These are phyloP conservation scores for Termitomyces sp. DNA, from an alignment of 768 basidiomycete genomes.

Conservation along the genomic window DNA sequence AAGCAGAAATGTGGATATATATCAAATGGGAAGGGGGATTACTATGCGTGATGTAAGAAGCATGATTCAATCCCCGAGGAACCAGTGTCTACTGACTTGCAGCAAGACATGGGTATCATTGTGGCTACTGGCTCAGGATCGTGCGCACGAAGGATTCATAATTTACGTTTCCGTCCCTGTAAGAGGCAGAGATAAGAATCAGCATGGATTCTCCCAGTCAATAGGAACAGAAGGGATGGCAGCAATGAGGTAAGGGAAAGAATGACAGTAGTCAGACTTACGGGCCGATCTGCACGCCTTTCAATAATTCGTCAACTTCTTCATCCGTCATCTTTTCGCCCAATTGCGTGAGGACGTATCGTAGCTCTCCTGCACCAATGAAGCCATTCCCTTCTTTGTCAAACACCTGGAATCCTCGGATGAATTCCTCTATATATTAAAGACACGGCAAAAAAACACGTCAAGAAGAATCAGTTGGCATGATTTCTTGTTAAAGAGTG, in stretches of 20 bases:
- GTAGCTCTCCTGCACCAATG: conserved; percentile 87
- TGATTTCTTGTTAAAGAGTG: neutral
- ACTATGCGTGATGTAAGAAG: neutral
- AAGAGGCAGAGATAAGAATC: neutral
- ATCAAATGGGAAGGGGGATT: neutral
- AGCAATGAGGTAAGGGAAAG: conserved; percentile 2
- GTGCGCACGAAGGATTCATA: conserved; percentile 97
- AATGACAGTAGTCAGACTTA: too few relatives aligned
- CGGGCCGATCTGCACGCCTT: conserved; percentile 90
- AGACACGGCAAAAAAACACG: neutral
- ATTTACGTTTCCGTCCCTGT: conserved; percentile 93
- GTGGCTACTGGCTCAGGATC: conserved; percentile 77
- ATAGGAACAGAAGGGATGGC: neutral
- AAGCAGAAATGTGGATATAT: neutral
- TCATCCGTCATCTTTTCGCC: conserved; percentile 99
- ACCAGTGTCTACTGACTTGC: neutral
- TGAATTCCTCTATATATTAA: conserved; percentile 81
- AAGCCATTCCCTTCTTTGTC: conserved; percentile 94
- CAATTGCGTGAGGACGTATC: conserved; percentile 92
- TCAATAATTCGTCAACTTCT: conserved; percentile 96
- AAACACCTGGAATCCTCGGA: conserved; percentile 98
- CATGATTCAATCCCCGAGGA: neutral
- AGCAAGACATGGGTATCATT: conserved; percentile 2
- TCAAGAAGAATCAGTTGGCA: neutral
- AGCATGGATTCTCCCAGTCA: neutral